A percentile compares a stretch with the other conserved stretches of the same genome.
Evolutionary conservation across 768 basidiomycete genomes (phyloP).

Genomic region (Coprinopsis strossmayeri): DNA sequence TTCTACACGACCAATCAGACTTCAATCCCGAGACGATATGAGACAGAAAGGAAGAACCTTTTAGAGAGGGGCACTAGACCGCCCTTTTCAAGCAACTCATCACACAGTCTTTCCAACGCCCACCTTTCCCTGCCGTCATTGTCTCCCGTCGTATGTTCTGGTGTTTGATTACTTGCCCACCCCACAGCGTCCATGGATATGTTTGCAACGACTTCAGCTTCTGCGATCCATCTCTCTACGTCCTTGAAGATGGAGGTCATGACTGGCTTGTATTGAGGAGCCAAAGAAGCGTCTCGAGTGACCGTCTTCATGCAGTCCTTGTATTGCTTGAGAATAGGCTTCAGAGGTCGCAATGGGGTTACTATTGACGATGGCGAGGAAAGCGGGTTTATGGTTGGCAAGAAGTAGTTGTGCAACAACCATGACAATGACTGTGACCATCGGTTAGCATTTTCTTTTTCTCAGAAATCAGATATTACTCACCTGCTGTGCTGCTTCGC

Average conservation of each 20-base stretch:
- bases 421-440: constrained; percentile 64
- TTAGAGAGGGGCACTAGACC: constrained; percentile 77
- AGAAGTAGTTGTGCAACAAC: constrained; percentile 81
- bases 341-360: constrained; percentile 45
- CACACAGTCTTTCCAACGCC: constrained; percentile 64
- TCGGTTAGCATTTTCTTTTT: neutral
- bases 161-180: constrained; percentile 32
- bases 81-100: constrained; percentile 62
- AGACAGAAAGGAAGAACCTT: constrained; percentile 54
- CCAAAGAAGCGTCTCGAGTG: constrained; percentile 59
- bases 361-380: constrained; percentile 24
- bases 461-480: constrained; percentile 7
- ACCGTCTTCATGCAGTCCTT: constrained; percentile 60
- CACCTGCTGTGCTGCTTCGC: constrained; percentile 72
- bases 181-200: constrained; percentile 37
- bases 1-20: too few species aligned
- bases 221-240: constrained; percentile 74
- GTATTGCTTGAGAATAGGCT: constrained; percentile 68
- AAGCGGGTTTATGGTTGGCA: constrained; percentile 62
- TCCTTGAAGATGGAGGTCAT: constrained; percentile 48
- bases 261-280: constrained; percentile 41
- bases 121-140: constrained; percentile 53
- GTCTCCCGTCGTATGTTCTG: constrained; percentile 23
- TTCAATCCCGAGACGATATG: too few species aligned
- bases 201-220: constrained; percentile 59